phyloP scores from a whole-genome alignment of 441 rosid genomes.

The Daphne laureola region DNA sequence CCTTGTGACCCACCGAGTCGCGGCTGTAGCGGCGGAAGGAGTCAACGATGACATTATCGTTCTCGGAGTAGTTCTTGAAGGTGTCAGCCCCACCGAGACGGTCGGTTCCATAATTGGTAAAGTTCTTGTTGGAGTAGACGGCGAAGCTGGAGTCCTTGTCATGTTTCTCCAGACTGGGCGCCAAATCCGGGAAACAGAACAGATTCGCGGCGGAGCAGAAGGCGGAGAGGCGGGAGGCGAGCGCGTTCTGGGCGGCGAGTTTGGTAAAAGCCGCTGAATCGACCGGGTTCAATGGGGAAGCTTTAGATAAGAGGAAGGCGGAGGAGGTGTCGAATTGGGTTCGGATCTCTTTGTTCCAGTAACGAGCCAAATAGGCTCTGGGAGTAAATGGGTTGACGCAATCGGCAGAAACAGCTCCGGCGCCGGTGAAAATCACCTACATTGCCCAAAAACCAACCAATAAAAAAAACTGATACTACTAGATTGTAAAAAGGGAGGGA shows the following conservation, averaged over 20 bases:
- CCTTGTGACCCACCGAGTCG: conserved; percentile 38
- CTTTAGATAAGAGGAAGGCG: conserved; percentile 54
- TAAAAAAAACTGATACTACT: not conserved
- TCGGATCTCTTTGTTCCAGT: conserved; percentile 68
- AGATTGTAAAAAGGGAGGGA: not conserved
- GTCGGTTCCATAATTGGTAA: conserved; percentile 57
- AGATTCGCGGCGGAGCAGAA: conserved; percentile 73
- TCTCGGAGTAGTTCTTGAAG: conserved; percentile 51
- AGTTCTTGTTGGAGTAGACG: conserved; percentile 43
- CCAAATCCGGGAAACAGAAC: conserved; percentile 63
- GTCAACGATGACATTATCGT: conserved; percentile 34
- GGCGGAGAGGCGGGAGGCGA: conserved; percentile 40
- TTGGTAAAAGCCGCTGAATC: conserved; percentile 51
- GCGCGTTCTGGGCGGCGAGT: conserved; percentile 51
- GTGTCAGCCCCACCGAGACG: conserved; percentile 40
- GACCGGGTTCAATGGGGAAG: conserved; percentile 56
- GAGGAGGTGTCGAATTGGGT: conserved; percentile 33
- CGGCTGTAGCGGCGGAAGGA: conserved; percentile 73
- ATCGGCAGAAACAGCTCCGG: conserved; percentile 23
- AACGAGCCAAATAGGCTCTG: conserved; percentile 51
- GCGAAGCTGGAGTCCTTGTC: conserved; percentile 44
- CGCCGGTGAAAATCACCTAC: conserved; percentile 41
- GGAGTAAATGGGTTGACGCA: conserved; percentile 57
- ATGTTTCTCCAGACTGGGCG: conserved; percentile 44
- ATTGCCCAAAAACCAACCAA: conserved; percentile 22